These are phyloP conservation scores for Vigna hirtella DNA, from an alignment of 306 rosid genomes.

Conservation along the genomic window DNA sequence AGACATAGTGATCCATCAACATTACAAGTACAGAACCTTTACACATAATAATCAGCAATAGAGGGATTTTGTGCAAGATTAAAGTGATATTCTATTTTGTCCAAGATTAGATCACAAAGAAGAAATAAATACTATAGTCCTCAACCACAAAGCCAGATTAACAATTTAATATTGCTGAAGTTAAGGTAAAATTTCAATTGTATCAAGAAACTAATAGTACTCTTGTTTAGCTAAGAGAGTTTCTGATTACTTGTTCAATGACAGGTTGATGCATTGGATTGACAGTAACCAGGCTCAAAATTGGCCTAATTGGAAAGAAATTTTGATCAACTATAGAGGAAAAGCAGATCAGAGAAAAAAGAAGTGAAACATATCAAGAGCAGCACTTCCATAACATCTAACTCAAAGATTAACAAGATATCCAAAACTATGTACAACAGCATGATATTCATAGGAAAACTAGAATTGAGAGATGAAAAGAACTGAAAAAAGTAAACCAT, in stretches of 20 bases:
- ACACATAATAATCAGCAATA: neutral
- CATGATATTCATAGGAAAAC: neutral
- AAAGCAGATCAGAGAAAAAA: neutral
- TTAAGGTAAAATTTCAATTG: too few relatives aligned
- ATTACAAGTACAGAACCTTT: conserved; percentile 7
- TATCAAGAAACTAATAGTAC: too few relatives aligned
- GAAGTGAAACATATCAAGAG: neutral
- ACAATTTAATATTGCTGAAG: too few relatives aligned
- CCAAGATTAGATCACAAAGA: neutral
- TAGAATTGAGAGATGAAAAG: neutral
- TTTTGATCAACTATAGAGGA: neutral
- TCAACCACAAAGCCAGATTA: neutral
- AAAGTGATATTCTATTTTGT: conserved; percentile 10
- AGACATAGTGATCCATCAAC: conserved; percentile 9
- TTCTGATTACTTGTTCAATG: neutral
- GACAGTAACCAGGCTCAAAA: neutral
- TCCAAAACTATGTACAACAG: neutral
- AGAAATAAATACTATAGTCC: neutral
- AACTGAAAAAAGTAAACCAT: conserved; percentile 1
- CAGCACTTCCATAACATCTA: neutral
- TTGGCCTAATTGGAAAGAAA: neutral
- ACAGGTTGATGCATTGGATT: conserved; percentile 16
- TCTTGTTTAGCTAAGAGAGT: too few relatives aligned
- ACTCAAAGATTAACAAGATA: neutral
- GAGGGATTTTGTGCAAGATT: neutral